Evolutionary conservation across 2,329 filamentous ascomycete genomes (phyloP).

Genomic region (Beauveria caledonica): DNA sequence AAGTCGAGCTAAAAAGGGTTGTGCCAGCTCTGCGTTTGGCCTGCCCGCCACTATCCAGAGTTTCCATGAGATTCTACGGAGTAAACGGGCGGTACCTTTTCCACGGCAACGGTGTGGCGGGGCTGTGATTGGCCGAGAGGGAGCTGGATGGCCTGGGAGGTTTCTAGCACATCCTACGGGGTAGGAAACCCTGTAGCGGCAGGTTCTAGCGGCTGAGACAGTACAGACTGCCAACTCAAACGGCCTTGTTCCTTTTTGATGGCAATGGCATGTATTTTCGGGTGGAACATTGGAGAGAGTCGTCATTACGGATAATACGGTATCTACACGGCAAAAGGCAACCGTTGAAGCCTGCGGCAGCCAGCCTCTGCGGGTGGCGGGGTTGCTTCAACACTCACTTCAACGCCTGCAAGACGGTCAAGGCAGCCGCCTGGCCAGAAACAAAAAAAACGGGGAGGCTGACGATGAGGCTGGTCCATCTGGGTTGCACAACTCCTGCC

Average conservation of each 20-base stretch:
- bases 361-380: background rate
- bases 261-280: background rate
- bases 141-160: constrained; percentile 1
- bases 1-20: constrained; percentile 29
- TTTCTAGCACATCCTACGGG: constrained; percentile 5
- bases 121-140: constrained; percentile 14
- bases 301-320: background rate
- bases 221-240: background rate
- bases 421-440: background rate
- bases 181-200: background rate
- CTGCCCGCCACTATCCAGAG: constrained; percentile 23
- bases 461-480: background rate
- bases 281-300: too few species aligned
- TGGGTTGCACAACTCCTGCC: background rate
- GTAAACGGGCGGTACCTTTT: constrained; percentile 22
- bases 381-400: background rate
- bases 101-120: constrained; percentile 16
- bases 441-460: background rate
- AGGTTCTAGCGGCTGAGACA: background rate
- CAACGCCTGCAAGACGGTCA: background rate
- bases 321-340: background rate
- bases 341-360: background rate
- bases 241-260: background rate
- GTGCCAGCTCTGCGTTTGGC: constrained; percentile 18
- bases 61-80: constrained; percentile 38